Percentiles rank a stretch among this genome's conserved stretches.
phyloP scores from a whole-genome alignment of 164 flowering plant species.

The Berberis vulgaris region DNA sequence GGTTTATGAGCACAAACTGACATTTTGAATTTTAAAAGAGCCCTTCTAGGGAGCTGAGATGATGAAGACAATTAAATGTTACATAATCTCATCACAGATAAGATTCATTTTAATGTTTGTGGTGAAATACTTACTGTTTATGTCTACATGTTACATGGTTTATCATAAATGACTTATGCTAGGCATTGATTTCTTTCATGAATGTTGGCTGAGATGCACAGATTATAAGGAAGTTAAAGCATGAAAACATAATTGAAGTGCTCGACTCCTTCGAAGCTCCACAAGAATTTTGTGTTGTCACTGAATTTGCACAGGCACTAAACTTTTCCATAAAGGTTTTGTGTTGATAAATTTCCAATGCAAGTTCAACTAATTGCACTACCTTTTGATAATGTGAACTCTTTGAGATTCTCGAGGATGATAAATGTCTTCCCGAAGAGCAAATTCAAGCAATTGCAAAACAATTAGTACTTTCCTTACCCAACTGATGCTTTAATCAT shows the following conservation, averaged over 20 bases:
- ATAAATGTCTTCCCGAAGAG: slow-evolving; percentile 91
- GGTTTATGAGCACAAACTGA: too few relatives aligned
- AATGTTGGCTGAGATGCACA: slow-evolving; percentile 22
- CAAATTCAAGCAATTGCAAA: slow-evolving; percentile 97
- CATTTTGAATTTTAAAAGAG: too few relatives aligned
- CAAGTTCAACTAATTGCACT: slow-evolving; percentile 1
- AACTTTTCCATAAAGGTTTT: background rate
- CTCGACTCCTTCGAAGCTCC: slow-evolving; percentile 94
- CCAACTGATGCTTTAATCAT: background rate
- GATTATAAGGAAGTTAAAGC: slow-evolving; percentile 89
- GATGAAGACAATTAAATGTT: too few relatives aligned
- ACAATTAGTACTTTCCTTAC: slow-evolving; percentile 61
- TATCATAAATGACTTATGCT: too few relatives aligned
- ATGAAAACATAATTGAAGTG: slow-evolving; percentile 94
- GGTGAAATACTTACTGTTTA: too few relatives aligned
- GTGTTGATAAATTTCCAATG: background rate
- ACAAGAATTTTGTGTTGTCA: slow-evolving; percentile 95
- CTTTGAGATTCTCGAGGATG: slow-evolving; percentile 95
- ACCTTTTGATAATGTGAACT: slow-evolving; percentile 66
- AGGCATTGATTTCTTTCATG: too few relatives aligned
- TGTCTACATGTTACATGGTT: too few relatives aligned
- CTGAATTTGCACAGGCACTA: slow-evolving; percentile 90
- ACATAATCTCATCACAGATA: too few relatives aligned
- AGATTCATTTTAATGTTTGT: too few relatives aligned
- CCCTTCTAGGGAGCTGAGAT: too few relatives aligned